Percentiles rank a stretch among this genome's conserved stretches.
Evolutionary conservation across 768 basidiomycete species (phyloP).

Genomic region (Suillus luteus): DNA sequence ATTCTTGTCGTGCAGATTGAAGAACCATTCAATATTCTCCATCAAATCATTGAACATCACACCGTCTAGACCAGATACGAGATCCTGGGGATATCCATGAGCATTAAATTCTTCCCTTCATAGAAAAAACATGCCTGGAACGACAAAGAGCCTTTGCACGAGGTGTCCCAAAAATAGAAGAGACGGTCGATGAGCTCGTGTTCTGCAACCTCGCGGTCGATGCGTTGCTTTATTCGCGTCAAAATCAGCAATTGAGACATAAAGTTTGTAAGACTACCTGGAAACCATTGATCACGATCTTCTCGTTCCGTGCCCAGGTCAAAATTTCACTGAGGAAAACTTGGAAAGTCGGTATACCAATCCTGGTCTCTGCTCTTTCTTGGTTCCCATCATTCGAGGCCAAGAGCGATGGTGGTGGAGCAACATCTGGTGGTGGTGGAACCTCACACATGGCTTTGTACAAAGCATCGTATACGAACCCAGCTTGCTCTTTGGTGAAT

Average conservation of each 20-base stretch:
- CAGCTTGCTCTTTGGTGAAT: slow-evolving; percentile 86
- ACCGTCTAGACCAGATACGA: slow-evolving; percentile 84
- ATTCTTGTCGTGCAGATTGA: slow-evolving; percentile 93
- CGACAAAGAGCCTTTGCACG: slow-evolving; percentile 79
- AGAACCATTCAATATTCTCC: slow-evolving; percentile 99
- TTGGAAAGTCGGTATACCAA: slow-evolving; percentile 83
- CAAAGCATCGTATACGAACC: slow-evolving; percentile 88
- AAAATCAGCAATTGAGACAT: slow-evolving; percentile 11
- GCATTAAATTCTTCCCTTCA: background rate
- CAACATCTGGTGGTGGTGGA: slow-evolving; percentile 61
- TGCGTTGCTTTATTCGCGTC: slow-evolving; percentile 60
- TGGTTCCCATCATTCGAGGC: slow-evolving; percentile 56
- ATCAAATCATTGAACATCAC: slow-evolving; percentile 97
- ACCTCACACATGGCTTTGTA: slow-evolving; percentile 82
- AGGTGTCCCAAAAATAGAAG: slow-evolving; percentile 93
- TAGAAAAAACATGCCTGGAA: slow-evolving; percentile 63
- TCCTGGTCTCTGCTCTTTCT: slow-evolving; percentile 87
- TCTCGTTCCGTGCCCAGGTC: slow-evolving; percentile 95
- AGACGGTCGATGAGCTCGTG: slow-evolving; percentile 94
- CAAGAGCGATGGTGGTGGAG: slow-evolving; percentile 53
- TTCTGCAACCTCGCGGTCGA: slow-evolving; percentile 89
- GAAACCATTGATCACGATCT: slow-evolving; percentile 89
- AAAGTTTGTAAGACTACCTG: slow-evolving; percentile 48
- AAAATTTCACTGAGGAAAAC: slow-evolving; percentile 90
- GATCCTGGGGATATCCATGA: slow-evolving; percentile 54